These are phyloP conservation scores for Ustilago cynodontis DNA, from an alignment of 1,284 basidiomycete genomes.

Conservation along the genomic window DNA sequence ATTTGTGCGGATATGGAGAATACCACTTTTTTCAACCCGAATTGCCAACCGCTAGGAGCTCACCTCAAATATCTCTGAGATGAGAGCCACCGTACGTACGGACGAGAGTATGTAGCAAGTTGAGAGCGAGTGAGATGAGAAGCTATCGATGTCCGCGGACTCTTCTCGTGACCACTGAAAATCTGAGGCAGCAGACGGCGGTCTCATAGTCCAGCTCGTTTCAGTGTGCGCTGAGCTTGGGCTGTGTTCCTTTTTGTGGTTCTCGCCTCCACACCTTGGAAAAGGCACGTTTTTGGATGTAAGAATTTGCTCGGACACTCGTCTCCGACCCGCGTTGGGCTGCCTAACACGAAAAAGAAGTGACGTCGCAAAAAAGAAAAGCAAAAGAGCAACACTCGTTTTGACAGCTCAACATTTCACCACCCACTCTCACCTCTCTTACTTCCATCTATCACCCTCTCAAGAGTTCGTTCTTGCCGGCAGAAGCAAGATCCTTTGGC, in stretches of 20 bases:
- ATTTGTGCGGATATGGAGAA: not conserved
- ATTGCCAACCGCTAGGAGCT: not conserved
- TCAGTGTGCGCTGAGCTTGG: not conserved
- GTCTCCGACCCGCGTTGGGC: not conserved
- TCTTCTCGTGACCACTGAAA: not conserved
- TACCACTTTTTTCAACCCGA: slow-evolving; percentile 1
- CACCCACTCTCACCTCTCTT: not conserved
- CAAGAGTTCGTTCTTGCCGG: not conserved
- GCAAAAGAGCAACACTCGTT: not conserved
- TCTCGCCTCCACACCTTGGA: not conserved
- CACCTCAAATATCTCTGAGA: too few species aligned
- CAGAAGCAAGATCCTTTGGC: not conserved
- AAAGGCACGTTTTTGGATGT: slow-evolving; percentile 1
- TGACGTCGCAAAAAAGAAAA: slow-evolving; percentile 11
- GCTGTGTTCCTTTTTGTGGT: not conserved
- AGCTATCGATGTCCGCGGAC: slow-evolving; percentile 3
- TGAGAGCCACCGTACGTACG: too few species aligned
- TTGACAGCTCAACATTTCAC: not conserved
- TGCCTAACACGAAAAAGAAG: not conserved
- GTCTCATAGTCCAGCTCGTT: not conserved
- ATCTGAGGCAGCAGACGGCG: not conserved
- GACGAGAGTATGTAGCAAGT: too few species aligned
- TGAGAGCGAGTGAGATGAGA: not conserved
- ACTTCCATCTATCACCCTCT: not conserved
- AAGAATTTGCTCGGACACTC: slow-evolving; percentile 5